These are phyloP conservation scores for Ceratopteris richardii DNA, from an alignment of 75 land plant genomes.

Conservation along the genomic window DNA sequence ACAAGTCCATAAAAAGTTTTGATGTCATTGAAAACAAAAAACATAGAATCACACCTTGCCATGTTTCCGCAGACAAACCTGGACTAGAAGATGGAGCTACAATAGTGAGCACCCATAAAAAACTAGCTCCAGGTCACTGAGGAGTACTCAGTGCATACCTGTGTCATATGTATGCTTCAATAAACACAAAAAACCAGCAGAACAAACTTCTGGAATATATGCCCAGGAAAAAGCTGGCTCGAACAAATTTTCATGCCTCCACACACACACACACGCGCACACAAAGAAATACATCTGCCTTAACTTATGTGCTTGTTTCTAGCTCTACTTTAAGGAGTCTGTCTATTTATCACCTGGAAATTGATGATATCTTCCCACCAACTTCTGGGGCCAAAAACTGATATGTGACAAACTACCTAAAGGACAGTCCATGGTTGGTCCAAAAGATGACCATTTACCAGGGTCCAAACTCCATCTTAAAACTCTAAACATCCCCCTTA, in stretches of 20 bases:
- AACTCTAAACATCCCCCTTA: slow-evolving; percentile 6
- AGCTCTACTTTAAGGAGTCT: neutral
- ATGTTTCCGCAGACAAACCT: too few species aligned
- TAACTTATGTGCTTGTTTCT: neutral
- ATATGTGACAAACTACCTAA: neutral
- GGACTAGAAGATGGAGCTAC: too few species aligned
- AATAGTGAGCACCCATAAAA: too few species aligned
- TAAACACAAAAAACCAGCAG: too few species aligned
- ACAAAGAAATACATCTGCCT: neutral
- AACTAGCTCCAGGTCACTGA: neutral
- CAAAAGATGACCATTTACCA: too few species aligned
- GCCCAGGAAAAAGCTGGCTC: neutral
- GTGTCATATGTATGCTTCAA: neutral
- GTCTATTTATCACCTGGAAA: neutral
- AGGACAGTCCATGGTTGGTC: too few species aligned
- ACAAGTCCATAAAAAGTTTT: too few species aligned
- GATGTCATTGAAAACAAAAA: too few species aligned
- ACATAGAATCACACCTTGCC: too few species aligned
- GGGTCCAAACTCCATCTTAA: neutral
- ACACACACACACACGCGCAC: neutral
- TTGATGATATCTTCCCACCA: neutral
- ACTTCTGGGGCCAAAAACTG: neutral
- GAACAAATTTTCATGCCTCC: neutral
- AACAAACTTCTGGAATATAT: neutral
- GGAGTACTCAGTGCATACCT: neutral